These are phyloP conservation scores for Primulina tabacum DNA, from an alignment of 257 asterid genomes.

Conservation along the genomic window DNA sequence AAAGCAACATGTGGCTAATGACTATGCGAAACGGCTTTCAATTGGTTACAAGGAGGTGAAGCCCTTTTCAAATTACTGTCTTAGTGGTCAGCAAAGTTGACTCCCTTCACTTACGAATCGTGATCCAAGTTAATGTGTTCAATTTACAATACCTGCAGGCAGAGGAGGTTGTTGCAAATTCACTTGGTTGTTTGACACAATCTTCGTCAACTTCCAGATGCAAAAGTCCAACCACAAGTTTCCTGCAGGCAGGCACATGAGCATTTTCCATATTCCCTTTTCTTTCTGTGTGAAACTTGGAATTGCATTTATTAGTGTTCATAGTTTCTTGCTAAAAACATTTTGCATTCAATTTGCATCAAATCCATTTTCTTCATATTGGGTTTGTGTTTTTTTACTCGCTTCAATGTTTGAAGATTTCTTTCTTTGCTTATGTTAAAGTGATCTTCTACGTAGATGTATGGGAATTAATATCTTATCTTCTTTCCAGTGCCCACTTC, in stretches of 20 bases:
- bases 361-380: conserved; percentile 6
- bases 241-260: conserved; percentile 56
- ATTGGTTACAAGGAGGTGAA: conserved; percentile 88
- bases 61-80: conserved; percentile 16
- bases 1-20: conserved; percentile 92
- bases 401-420: conserved; percentile 2
- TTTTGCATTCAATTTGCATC: background rate
- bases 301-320: background rate
- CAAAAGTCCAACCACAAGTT: conserved; percentile 43
- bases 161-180: conserved; percentile 62
- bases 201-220: conserved; percentile 46
- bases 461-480: conserved; percentile 21
- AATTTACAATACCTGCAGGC: conserved; percentile 53
- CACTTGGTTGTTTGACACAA: conserved; percentile 71
- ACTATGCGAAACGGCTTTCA: conserved; percentile 86
- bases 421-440: conserved; percentile 13
- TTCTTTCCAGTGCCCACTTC: conserved; percentile 73
- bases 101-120: no score
- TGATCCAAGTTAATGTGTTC: conserved; percentile 17
- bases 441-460: background rate
- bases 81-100: background rate
- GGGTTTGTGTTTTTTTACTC: conserved; percentile 11
- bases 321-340: background rate
- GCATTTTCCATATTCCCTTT: conserved; percentile 11
- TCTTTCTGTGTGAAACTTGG: conserved; percentile 15